phyloP scores from a whole-genome alignment of 2,329 filamentous ascomycete species.

The Aspergillus felis region DNA sequence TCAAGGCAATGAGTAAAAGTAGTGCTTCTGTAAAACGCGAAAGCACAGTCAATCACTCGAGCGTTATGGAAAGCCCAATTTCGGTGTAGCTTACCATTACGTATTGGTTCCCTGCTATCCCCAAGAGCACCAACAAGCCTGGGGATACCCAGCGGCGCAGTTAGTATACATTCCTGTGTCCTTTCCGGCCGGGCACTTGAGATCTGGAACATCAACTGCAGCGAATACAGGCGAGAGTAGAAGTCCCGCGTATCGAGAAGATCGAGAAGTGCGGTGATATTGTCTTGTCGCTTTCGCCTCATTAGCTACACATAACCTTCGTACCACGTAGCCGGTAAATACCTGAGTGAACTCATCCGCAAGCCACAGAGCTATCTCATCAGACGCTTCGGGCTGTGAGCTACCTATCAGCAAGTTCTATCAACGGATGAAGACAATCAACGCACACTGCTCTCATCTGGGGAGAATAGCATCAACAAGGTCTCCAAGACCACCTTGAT shows the following conservation, averaged over 20 bases:
- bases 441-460: conserved; percentile 58
- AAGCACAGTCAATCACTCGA: conserved; percentile 10
- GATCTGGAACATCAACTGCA: conserved; percentile 86
- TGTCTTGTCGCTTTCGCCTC: conserved; percentile 73
- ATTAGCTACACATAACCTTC: conserved; percentile 42
- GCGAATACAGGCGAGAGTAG: conserved; percentile 83
- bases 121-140: conserved; percentile 79
- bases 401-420: conserved; percentile 19
- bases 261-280: conserved; percentile 84
- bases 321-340: conserved; percentile 23
- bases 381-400: conserved; percentile 79
- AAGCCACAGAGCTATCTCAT: conserved; percentile 93
- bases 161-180: conserved; percentile 91
- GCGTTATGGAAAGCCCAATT: background rate
- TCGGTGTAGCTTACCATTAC: conserved; percentile 58
- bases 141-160: conserved; percentile 81
- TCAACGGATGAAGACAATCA: conserved; percentile 4
- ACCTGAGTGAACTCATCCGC: conserved; percentile 96
- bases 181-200: conserved; percentile 80
- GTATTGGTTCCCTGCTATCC: conserved; percentile 78
- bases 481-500: conserved; percentile 95
- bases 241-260: conserved; percentile 85
- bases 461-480: conserved; percentile 83
- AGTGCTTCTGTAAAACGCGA: conserved; percentile 60
- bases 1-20: conserved; percentile 81